phyloP scores from a whole-genome alignment of 1,284 basidiomycete species.

The Cronartium ribicola region DNA sequence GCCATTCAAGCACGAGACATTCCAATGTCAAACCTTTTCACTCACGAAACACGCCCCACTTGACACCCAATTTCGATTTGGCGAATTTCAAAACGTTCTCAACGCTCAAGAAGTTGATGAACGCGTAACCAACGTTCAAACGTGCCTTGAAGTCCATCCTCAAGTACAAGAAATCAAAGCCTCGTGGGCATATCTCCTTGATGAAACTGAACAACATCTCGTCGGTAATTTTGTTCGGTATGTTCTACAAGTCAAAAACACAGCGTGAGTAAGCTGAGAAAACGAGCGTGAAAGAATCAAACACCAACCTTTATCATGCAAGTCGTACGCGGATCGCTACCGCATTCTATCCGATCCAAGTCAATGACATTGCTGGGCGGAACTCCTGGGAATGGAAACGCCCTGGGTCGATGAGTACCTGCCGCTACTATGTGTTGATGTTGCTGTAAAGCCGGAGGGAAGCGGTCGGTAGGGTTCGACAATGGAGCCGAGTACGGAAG shows the following conservation, averaged over 20 bases:
- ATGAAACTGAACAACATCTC: constrained; percentile 40
- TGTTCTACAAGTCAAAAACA: constrained; percentile 11
- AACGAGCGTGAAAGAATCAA: background rate
- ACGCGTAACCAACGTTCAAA: constrained; percentile 41
- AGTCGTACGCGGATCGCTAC: constrained; percentile 39
- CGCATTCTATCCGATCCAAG: constrained; percentile 41
- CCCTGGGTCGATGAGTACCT: constrained; percentile 8
- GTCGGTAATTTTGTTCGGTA: constrained; percentile 42
- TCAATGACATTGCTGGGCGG: constrained; percentile 42
- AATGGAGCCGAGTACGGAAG: background rate
- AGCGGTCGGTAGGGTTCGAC: constrained; percentile 3
- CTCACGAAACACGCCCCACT: constrained; percentile 59
- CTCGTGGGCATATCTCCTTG: constrained; percentile 31
- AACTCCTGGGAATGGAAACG: constrained; percentile 41
- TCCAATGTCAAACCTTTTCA: constrained; percentile 48
- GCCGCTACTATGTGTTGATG: constrained; percentile 7
- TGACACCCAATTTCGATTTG: constrained; percentile 65
- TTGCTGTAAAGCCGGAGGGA: constrained; percentile 20
- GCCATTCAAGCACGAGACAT: constrained; percentile 4
- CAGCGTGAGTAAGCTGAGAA: background rate
- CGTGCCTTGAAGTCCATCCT: constrained; percentile 42
- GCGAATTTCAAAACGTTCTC: constrained; percentile 66
- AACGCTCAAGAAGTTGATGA: constrained; percentile 70
- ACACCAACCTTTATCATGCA: constrained; percentile 37
- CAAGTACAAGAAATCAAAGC: constrained; percentile 40